Conservation (phyloP, 495 filamentous ascomycete genomes). For the Aspergillus asperescens region DNA sequence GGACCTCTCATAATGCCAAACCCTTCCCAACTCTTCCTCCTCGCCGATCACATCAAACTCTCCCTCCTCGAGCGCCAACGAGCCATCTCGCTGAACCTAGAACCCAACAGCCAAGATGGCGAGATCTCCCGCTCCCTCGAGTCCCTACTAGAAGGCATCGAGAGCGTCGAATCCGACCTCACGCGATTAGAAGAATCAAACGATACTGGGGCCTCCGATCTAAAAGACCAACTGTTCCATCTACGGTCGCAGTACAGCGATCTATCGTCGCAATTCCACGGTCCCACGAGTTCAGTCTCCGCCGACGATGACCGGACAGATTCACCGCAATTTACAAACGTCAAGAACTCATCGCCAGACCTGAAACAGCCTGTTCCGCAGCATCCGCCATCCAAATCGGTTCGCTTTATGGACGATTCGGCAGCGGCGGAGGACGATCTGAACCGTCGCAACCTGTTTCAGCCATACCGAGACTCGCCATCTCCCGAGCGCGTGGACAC, state of each 20-base stretch:
- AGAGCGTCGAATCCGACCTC: constrained; percentile 64
- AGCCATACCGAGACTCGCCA: constrained; percentile 56
- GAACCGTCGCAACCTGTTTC: constrained; percentile 58
- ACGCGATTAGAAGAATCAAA: constrained; percentile 54
- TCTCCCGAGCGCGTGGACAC: constrained; percentile 59
- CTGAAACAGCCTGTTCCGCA: constrained; percentile 46
- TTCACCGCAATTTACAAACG: constrained; percentile 63
- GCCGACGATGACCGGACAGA: constrained; percentile 52
- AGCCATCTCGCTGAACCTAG: constrained; percentile 78
- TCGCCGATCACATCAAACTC: constrained; percentile 52
- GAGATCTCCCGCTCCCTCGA: constrained; percentile 87
- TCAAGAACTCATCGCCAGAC: constrained; percentile 39
- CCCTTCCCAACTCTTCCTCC: constrained; percentile 49
- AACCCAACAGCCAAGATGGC: constrained; percentile 78
- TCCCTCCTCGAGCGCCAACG: constrained; percentile 76
- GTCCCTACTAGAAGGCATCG: constrained; percentile 76
- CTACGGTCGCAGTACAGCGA: constrained; percentile 53
- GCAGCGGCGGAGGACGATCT: constrained; percentile 49
- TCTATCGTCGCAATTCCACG: constrained; percentile 56
- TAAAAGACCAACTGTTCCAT: constrained; percentile 65
- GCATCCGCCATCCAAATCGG: constrained; percentile 61
- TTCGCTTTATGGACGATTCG: constrained; percentile 77
- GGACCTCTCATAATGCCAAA: constrained; percentile 47
- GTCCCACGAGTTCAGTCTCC: constrained; percentile 41
- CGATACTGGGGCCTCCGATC: constrained; percentile 53